Evolutionary conservation across 2,329 filamentous ascomycete genomes (phyloP).

Genomic region (Periconia macrospinosa): DNA sequence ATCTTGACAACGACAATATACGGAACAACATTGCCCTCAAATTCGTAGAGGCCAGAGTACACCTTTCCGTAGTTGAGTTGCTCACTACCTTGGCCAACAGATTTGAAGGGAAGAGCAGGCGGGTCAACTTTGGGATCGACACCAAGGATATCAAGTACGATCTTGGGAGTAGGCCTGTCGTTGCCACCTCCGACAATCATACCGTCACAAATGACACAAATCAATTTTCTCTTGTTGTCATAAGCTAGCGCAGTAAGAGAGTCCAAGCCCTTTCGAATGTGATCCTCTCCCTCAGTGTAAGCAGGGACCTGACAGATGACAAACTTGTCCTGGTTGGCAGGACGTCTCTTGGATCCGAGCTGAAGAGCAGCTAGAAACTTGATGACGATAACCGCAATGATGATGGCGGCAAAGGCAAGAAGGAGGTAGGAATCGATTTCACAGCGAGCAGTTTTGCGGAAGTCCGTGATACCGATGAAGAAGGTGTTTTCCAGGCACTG

Average conservation of each 20-base stretch:
- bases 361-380: conserved; percentile 95
- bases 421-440: conserved; percentile 90
- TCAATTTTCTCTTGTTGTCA: conserved; percentile 97
- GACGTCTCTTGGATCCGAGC: conserved; percentile 87
- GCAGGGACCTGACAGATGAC: conserved; percentile 98
- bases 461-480: conserved; percentile 81
- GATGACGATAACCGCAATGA: conserved; percentile 76
- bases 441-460: conserved; percentile 74
- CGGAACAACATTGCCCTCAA: conserved; percentile 94
- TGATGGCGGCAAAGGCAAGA: conserved; percentile 80
- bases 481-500: conserved; percentile 84
- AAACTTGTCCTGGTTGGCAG: conserved; percentile 93
- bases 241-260: conserved; percentile 93
- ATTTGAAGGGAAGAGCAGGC: conserved; percentile 90
- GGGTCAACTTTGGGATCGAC: conserved; percentile 97
- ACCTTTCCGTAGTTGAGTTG: conserved; percentile 99
- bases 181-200: conserved; percentile 96
- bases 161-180: conserved; percentile 94
- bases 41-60: conserved; percentile 97
- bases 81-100: conserved; percentile 82
- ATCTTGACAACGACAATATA: conserved; percentile 97
- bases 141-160: conserved; percentile 94
- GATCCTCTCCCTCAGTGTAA: conserved; percentile 97
- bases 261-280: conserved; percentile 87
- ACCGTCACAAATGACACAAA: conserved; percentile 95